Conservation (phyloP, 805 yeast genomes). For the Yamadazyma endophytica region DNA sequence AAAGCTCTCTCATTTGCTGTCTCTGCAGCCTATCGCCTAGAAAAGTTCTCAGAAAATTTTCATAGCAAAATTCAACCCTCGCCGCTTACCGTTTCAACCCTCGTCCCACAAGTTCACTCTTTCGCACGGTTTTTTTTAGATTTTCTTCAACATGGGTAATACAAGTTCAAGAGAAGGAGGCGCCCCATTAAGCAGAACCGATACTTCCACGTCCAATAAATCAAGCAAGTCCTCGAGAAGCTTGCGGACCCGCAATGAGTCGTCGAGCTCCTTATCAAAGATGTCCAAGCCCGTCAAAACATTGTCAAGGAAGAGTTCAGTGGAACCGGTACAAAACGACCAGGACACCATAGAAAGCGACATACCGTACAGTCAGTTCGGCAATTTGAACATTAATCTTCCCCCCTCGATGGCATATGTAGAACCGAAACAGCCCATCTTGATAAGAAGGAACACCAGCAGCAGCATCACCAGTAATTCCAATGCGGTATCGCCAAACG, state of each 20-base stretch:
- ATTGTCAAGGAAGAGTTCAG: conserved; percentile 27
- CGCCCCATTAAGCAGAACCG: conserved; percentile 50
- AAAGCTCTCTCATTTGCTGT: neutral
- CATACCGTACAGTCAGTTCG: conserved; percentile 12
- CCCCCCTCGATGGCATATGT: conserved; percentile 69
- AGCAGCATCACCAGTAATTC: conserved; percentile 15
- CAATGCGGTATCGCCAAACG: no score
- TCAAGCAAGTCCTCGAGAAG: conserved; percentile 12
- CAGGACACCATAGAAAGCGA: conserved; percentile 4
- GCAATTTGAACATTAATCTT: conserved; percentile 22
- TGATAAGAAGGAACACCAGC: conserved; percentile 50
- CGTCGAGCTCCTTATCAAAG: conserved; percentile 13
- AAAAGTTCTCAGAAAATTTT: no score
- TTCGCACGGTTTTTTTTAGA: no score
- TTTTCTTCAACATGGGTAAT: conserved; percentile 49
- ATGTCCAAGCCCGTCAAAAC: conserved; percentile 20
- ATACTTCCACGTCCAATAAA: conserved; percentile 49
- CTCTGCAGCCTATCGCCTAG: no score
- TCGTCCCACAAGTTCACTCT: neutral
- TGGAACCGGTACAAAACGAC: conserved; percentile 10
- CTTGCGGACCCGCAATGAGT: conserved; percentile 8
- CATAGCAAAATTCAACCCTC: no score
- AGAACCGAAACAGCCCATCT: conserved; percentile 71
- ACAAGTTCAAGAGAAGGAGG: conserved; percentile 43
- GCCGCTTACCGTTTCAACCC: no score